phyloP scores from a whole-genome alignment of 345 rosid species.

The Excoecaria agallocha region DNA sequence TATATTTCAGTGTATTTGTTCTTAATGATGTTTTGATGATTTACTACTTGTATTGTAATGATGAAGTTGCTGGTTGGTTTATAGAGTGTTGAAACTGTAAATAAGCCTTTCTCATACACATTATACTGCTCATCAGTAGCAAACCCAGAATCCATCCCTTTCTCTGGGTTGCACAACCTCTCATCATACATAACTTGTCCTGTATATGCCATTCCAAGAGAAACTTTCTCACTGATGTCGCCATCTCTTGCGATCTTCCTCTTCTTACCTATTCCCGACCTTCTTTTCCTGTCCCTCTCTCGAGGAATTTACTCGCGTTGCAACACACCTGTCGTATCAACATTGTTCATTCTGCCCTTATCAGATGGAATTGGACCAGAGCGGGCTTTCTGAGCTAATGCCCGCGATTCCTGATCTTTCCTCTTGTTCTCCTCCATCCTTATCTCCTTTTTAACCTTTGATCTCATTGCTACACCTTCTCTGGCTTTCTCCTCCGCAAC shows the following conservation, averaged over 20 bases:
- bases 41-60: too few species aligned
- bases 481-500: constrained; percentile 97
- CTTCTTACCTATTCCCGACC: constrained; percentile 69
- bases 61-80: too few species aligned
- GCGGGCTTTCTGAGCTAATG: constrained; percentile 91
- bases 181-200: constrained; percentile 96
- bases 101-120: constrained; percentile 82
- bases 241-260: constrained; percentile 75
- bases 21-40: too few species aligned
- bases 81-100: too few species aligned
- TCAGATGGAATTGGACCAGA: constrained; percentile 38
- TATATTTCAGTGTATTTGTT: too few species aligned
- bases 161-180: constrained; percentile 88
- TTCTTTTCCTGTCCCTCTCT: constrained; percentile 91
- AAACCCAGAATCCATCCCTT: constrained; percentile 98
- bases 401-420: constrained; percentile 87
- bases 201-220: constrained; percentile 93
- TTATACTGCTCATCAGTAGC: constrained; percentile 93
- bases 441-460: constrained; percentile 95
- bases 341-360: constrained; percentile 30
- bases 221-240: constrained; percentile 89
- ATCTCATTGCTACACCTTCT: constrained; percentile 96
- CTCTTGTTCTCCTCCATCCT: constrained; percentile 86
- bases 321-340: constrained; percentile 55
- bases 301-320: constrained; percentile 79